Percentiles rank a stretch among this genome's conserved stretches.
Evolutionary conservation across 257 asterid species (phyloP).

Genomic region (Nicotiana otophora): DNA sequence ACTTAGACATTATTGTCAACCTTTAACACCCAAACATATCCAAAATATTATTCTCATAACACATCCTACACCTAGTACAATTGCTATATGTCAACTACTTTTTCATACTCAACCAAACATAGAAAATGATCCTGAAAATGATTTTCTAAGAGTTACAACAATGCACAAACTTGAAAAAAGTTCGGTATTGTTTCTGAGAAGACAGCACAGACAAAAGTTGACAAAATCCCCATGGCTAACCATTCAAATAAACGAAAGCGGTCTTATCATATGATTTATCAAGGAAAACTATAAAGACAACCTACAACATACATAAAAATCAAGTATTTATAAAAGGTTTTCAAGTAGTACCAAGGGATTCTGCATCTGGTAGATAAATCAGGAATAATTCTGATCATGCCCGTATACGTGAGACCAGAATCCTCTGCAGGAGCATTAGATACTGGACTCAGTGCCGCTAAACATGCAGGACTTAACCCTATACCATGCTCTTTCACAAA

Average conservation of each 20-base stretch:
- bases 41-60: neutral
- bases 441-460: conserved; percentile 61
- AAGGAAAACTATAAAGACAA: neutral
- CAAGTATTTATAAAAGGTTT: neutral
- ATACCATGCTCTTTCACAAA: conserved; percentile 61
- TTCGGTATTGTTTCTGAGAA: too few relatives aligned
- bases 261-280: neutral
- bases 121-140: neutral
- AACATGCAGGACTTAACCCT: conserved; percentile 62
- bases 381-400: conserved; percentile 83
- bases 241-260: neutral
- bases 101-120: neutral
- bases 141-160: too few relatives aligned
- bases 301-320: neutral
- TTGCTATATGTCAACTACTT: neutral
- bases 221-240: neutral
- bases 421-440: conserved; percentile 72
- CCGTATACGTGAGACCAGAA: conserved; percentile 61
- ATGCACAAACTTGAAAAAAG: too few relatives aligned
- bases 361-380: conserved; percentile 55
- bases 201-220: too few relatives aligned
- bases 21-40: neutral
- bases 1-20: neutral
- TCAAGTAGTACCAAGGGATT: conserved; percentile 61
- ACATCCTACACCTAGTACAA: neutral